phyloP scores from a whole-genome alignment of 1,284 basidiomycete species.

The Cyathus pygmaeus region DNA sequence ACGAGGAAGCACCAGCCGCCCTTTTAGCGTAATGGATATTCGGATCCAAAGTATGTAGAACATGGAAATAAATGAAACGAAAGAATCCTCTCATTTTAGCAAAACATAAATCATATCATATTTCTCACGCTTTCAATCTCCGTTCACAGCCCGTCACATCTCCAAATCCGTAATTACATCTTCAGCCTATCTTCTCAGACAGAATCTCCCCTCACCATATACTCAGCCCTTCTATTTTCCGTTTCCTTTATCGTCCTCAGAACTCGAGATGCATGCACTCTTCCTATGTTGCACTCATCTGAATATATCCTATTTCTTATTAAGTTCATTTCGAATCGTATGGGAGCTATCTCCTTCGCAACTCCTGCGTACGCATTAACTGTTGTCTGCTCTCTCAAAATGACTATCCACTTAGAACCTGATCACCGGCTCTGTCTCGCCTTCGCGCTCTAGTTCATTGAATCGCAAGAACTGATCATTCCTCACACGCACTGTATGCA shows the following conservation, averaged over 20 bases:
- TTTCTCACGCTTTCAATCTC: conserved; percentile 1
- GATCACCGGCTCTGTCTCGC: no score
- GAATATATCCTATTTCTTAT: no score
- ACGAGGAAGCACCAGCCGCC: conserved; percentile 16
- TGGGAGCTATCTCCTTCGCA: no score
- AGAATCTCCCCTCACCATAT: neutral
- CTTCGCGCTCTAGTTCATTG: no score
- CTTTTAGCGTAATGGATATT: conserved; percentile 36
- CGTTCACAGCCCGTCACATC: neutral
- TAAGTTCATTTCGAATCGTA: no score
- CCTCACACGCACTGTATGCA: no score
- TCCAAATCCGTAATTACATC: neutral
- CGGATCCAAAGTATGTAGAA: conserved; percentile 33
- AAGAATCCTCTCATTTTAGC: conserved; percentile 1
- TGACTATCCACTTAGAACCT: no score
- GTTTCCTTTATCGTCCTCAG: neutral
- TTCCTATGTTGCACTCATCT: neutral
- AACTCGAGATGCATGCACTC: neutral
- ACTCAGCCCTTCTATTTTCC: neutral
- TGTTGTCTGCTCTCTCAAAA: no score
- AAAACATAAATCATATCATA: conserved; percentile 3
- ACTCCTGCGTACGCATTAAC: no score
- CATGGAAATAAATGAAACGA: conserved; percentile 12
- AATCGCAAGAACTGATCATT: no score
- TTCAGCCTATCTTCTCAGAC: neutral